Conservation (phyloP, 2,329 filamentous ascomycete genomes). For the Fusarium stilboides region DNA sequence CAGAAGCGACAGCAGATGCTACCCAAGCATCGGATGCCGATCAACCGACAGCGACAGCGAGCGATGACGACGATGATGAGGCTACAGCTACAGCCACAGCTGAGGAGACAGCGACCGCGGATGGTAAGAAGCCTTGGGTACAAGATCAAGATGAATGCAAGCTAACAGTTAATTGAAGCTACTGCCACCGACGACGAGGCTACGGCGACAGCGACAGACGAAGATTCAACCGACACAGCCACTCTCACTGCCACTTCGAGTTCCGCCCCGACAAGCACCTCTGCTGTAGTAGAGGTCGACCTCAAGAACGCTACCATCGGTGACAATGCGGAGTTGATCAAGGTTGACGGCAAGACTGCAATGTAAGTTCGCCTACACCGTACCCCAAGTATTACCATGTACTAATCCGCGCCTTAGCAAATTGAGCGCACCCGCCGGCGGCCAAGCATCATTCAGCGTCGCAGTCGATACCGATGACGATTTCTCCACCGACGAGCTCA, state of each 20-base stretch:
- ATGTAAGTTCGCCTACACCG: constrained; percentile 6
- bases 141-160: not conserved
- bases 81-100: constrained; percentile 20
- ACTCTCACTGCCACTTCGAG: constrained; percentile 18
- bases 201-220: not conserved
- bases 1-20: constrained; percentile 9
- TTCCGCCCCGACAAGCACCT: constrained; percentile 25
- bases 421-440: constrained; percentile 31
- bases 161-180: constrained; percentile 20
- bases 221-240: not conserved
- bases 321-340: constrained; percentile 31
- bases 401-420: constrained; percentile 10
- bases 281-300: constrained; percentile 17
- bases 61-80: not conserved
- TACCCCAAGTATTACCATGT: not conserved
- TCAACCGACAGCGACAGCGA: constrained; percentile 20
- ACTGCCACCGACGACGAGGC: constrained; percentile 27
- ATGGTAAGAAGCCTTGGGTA: constrained; percentile 6
- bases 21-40: constrained; percentile 16
- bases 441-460: constrained; percentile 33
- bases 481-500: constrained; percentile 22
- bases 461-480: constrained; percentile 18
- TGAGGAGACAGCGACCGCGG: constrained; percentile 24
- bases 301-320: constrained; percentile 35
- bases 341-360: constrained; percentile 34